Evolutionary conservation across 2,329 filamentous ascomycete genomes (phyloP).

Genomic region (Mycocentrospora acerina): DNA sequence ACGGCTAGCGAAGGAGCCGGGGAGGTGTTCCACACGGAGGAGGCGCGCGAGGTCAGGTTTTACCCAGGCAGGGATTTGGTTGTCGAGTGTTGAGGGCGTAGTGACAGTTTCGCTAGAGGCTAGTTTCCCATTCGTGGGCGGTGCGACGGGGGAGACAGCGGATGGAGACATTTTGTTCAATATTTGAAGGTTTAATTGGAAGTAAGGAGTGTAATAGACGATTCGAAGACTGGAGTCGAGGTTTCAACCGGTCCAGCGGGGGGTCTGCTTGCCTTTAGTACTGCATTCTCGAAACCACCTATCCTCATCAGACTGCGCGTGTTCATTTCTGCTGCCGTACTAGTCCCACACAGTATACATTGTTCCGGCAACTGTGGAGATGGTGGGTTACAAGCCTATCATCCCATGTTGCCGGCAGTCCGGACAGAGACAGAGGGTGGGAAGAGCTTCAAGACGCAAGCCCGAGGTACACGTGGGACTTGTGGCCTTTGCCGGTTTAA

Average conservation of each 20-base stretch:
- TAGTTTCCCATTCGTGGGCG: slow-evolving; percentile 21
- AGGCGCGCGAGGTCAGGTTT: slow-evolving; percentile 42
- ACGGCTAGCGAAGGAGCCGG: slow-evolving; percentile 45
- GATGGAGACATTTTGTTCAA: slow-evolving; percentile 31
- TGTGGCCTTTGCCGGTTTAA: too few relatives aligned
- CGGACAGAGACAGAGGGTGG: too few relatives aligned
- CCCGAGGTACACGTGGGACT: too few relatives aligned
- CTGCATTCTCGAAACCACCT: too few relatives aligned
- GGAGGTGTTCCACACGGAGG: slow-evolving; percentile 41
- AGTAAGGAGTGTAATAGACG: background rate
- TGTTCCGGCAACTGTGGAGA: too few relatives aligned
- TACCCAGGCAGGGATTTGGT: slow-evolving; percentile 37
- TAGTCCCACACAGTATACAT: too few relatives aligned
- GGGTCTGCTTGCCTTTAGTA: slow-evolving; percentile 14
- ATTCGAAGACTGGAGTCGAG: background rate
- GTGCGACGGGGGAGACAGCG: slow-evolving; percentile 21
- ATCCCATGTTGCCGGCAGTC: too few relatives aligned
- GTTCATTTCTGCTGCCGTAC: too few relatives aligned
- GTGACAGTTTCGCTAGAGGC: slow-evolving; percentile 12
- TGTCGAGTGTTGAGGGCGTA: slow-evolving; percentile 5
- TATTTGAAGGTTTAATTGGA: background rate
- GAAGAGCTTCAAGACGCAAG: too few relatives aligned
- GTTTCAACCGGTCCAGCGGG: background rate
- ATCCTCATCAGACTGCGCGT: too few relatives aligned
- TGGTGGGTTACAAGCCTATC: too few relatives aligned